Evolutionary conservation across 257 asterid genomes (phyloP), one percentile per base, ranked within the genome.

Genomic region (Vinca minor): DNA sequence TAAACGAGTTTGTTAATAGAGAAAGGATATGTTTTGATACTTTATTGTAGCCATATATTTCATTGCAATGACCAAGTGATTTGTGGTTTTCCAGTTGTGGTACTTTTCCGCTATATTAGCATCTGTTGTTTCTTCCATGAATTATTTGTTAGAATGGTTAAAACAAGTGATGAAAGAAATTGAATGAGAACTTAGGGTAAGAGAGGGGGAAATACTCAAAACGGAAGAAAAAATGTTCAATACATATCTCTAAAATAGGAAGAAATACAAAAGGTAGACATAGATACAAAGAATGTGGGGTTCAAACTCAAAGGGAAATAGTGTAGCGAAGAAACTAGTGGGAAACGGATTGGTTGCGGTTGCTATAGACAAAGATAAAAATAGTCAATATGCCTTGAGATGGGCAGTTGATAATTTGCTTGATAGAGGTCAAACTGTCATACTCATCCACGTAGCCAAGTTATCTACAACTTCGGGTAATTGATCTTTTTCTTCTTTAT

Each of bases 361-460:
- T 10, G 96, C 96, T 65, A 79, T 92, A 0, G 97, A 89, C 76
- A 85, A 74, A 55, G 95, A 92, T 44, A 92, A 84, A 84, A 71
- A 80, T 17, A 89, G 98, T 85, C 91, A 81, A 35, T 50, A 77
- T 73, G 98, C 98, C 6, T 74, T 92, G 57, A 80, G 74, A 79
- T 92, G 98, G 98, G 75, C 89, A 6, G 79, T 70, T 38, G 95
- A 82, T 1, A 81, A 89, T 69, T 81, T 92, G 75, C 75, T 87
- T 47, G 5, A 49, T 64, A 84, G 71, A 70, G 97, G 96, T 72
- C 91, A 84, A 65, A 75, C 87, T 11, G 71, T 87, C 36, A 62
- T 89, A 50, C 96, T 92, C 85, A 82, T 89, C 62, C 98, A 92
- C 77, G 96, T n/a, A n/a, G n/a, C 65, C 46, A 71, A 71, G 46